phyloP scores from a whole-genome alignment of 108 stramenopile species.

The Cyclotella distinguenda region DNA sequence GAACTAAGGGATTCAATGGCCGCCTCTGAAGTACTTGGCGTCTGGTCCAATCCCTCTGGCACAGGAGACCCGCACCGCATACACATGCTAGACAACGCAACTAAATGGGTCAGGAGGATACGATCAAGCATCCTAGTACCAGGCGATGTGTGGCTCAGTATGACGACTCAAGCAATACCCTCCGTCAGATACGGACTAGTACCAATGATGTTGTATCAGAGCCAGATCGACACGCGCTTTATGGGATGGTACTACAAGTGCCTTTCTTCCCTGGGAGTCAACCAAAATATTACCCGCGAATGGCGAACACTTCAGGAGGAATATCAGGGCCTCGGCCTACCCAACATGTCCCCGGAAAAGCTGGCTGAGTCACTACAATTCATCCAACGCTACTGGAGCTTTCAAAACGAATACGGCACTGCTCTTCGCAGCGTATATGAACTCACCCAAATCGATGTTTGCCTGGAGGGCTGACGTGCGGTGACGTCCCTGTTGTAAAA shows the following conservation, averaged over 20 bases:
- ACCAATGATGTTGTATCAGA: neutral
- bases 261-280: neutral
- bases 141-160: neutral
- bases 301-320: neutral
- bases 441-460: neutral
- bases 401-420: neutral
- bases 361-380: neutral
- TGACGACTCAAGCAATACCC: neutral
- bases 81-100: neutral
- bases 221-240: neutral
- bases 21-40: neutral
- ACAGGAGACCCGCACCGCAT: neutral
- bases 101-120: neutral
- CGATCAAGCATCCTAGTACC: neutral
- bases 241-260: neutral
- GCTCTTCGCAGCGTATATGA: slow-evolving; percentile 3
- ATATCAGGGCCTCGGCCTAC: neutral
- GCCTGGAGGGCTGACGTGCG: too few species aligned
- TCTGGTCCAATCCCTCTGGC: neutral
- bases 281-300: neutral
- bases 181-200: neutral
- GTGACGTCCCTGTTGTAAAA: too few species aligned
- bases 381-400: neutral
- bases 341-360: neutral
- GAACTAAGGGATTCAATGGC: neutral